A percentile compares a stretch with the other conserved stretches of the same genome.
phyloP scores from a whole-genome alignment of 257 asterid species.

The Buddleja alternifolia region DNA sequence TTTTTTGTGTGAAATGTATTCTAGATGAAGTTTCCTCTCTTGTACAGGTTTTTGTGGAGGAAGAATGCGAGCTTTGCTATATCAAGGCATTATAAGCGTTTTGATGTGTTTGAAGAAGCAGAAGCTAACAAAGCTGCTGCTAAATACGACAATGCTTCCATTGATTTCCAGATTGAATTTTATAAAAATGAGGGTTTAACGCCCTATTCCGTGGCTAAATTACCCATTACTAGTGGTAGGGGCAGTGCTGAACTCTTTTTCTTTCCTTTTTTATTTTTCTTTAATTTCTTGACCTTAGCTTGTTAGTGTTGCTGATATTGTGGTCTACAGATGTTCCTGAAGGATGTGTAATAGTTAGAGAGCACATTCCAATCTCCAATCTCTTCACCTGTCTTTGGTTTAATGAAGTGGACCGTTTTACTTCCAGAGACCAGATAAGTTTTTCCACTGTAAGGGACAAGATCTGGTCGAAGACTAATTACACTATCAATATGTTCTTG shows the following conservation, averaged over 20 bases:
- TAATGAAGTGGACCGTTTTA: conserved; percentile 91
- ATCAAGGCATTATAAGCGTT: conserved; percentile 87
- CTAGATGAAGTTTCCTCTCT: not conserved
- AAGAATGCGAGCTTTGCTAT: conserved; percentile 71
- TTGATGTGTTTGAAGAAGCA: conserved; percentile 90
- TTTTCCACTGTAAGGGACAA: conserved; percentile 91
- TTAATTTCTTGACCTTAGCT: too few relatives aligned
- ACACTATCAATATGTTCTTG: conserved; percentile 82
- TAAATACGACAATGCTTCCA: conserved; percentile 83
- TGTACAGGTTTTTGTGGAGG: conserved; percentile 68
- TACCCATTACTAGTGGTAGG: conserved; percentile 87
- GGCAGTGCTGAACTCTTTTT: not conserved
- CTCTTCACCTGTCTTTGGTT: conserved; percentile 97
- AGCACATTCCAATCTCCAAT: conserved; percentile 83
- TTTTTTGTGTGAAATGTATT: not conserved
- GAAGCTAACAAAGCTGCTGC: conserved; percentile 95
- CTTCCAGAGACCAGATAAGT: conserved; percentile 94
- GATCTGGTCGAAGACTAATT: conserved; percentile 72
- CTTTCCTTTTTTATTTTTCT: not conserved
- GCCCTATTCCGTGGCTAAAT: conserved; percentile 70
- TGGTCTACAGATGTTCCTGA: conserved; percentile 84
- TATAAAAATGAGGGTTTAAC: conserved; percentile 84
- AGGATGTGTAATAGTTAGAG: conserved; percentile 89
- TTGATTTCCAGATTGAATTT: conserved; percentile 87
- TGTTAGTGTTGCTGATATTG: too few relatives aligned